Evolutionary conservation across 306 rosid species (phyloP), one percentile per base, ranked within the genome.

Genomic region (Quercus wislizeni): DNA sequence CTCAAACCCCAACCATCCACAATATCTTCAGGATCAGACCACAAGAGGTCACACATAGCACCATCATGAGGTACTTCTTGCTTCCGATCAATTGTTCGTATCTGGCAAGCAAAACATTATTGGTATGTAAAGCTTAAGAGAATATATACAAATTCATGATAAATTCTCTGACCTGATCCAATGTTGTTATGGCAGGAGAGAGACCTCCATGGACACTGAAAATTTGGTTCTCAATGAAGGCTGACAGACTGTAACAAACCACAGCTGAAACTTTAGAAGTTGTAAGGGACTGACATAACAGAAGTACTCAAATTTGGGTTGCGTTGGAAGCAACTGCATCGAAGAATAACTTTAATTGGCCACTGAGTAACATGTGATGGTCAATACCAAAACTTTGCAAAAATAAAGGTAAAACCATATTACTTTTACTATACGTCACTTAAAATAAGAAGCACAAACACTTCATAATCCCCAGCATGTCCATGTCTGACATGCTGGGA

Each of bases 11-110:
- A 96, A 79, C 98, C 92, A 57, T 96, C 99, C 59, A 96, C 97
- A 43, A 93, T 93, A 87, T 93, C 99, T 92, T 93, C 99, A 3
- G 99, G 99, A 84, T 96, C 99, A 18, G 99, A 96, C 99, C 99
- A 96, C 14, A 96, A 86, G 58, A 96, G 96, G 87, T 96, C 99
- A 85, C 99, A 96, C 99, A 96, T 93, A 71, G 93, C 98, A 76
- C 99, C 99, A 68, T 96, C 99, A 77, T 96, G 99, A 63, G 99
- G 99, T 81, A 96, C 99, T 88, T 96, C 99, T 89, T 96, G 99
- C 86, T 96, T 96, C 80, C 98, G 91, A 80, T 96, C 99, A 81
- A 96, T 96, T 74, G 86, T 93, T 67, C 98, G 87, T 76, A 93
- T 96, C 99, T 96, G 90, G 41, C 64, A 78, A 63, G 81, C 55